These are phyloP conservation scores for Chenopodium album DNA, from an alignment of 148 eudicot species.

Conservation along the genomic window DNA sequence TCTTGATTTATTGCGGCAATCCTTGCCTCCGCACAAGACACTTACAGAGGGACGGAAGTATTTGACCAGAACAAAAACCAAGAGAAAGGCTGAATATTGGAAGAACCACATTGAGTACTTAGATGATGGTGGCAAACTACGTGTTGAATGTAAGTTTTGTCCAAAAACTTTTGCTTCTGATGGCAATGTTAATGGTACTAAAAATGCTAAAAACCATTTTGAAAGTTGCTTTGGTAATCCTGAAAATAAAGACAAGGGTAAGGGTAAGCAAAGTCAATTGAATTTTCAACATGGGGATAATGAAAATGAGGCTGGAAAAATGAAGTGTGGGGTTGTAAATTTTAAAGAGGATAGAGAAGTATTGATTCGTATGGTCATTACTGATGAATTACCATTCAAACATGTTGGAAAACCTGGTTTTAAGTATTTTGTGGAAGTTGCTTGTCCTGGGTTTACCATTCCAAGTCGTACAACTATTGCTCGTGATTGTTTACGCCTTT, in stretches of 20 bases:
- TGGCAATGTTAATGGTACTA: constrained; percentile 8
- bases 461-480: neutral
- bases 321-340: neutral
- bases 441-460: too few species aligned
- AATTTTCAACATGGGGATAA: neutral
- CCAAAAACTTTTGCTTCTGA: constrained; percentile 1
- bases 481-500: neutral
- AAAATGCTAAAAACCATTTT: neutral
- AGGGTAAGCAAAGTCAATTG: neutral
- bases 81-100: neutral
- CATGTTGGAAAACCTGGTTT: neutral
- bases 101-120: neutral
- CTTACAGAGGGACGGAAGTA: too few species aligned
- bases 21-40: too few species aligned
- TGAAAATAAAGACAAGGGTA: neutral
- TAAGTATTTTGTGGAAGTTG: constrained; percentile 1
- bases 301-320: too few species aligned
- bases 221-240: neutral
- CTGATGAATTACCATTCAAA: constrained; percentile 7
- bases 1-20: too few species aligned
- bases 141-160: neutral
- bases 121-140: neutral
- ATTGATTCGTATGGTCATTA: neutral
- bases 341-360: neutral
- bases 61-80: neutral